Percentiles rank a stretch among this genome's conserved stretches.
Conservation (phyloP, 805 yeast species). For the Ogataea methanolica region DNA sequence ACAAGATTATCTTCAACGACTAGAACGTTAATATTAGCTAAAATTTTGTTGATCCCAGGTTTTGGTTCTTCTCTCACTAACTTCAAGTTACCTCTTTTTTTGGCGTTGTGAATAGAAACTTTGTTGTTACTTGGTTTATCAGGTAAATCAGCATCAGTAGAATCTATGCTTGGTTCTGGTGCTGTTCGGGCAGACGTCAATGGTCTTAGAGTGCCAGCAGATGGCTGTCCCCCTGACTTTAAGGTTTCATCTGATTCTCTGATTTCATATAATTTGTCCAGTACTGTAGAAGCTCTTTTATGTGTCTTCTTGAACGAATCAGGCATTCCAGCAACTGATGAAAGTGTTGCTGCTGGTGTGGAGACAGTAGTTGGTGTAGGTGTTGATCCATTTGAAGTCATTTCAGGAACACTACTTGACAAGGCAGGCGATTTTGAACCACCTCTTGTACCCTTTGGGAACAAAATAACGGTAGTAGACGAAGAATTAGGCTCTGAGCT, state of each 20-base stretch:
- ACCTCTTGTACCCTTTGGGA: conserved; percentile 37
- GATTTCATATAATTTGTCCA: background rate
- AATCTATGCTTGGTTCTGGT: too few relatives aligned
- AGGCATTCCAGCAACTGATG: background rate
- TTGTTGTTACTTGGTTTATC: too few relatives aligned
- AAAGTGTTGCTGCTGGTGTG: background rate
- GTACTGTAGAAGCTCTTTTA: background rate
- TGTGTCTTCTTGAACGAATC: background rate
- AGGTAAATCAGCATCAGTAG: too few relatives aligned
- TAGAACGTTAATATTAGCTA: conserved; percentile 84
- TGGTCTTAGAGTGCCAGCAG: too few relatives aligned
- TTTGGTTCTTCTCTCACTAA: conserved; percentile 16
- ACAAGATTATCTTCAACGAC: conserved; percentile 96
- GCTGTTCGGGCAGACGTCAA: too few relatives aligned
- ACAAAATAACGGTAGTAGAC: conserved; percentile 42
- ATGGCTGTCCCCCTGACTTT: too few relatives aligned
- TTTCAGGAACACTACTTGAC: too few relatives aligned
- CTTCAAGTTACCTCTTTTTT: background rate
- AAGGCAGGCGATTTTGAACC: conserved; percentile 16
- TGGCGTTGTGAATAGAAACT: too few relatives aligned
- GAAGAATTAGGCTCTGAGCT: conserved; percentile 3
- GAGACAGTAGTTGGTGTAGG: conserved; percentile 1
- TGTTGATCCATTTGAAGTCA: background rate
- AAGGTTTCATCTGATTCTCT: background rate
- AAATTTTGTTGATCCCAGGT: conserved; percentile 53